phyloP scores from a whole-genome alignment of 768 basidiomycete genomes.

The Lactifluus subvellereus region DNA sequence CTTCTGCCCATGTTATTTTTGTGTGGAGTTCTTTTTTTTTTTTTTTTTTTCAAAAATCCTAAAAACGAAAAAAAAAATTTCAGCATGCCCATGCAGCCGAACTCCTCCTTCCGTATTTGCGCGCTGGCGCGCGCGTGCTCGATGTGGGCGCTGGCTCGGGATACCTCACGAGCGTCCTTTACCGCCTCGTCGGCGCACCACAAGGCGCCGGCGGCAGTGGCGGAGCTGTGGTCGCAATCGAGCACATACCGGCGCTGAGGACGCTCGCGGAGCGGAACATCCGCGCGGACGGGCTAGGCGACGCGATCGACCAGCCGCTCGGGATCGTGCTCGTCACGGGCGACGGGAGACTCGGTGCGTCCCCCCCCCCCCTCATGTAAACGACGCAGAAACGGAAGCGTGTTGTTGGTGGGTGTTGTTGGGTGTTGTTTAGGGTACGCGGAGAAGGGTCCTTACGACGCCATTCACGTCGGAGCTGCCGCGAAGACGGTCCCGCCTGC shows the following conservation, averaged over 20 bases:
- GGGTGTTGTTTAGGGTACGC: conserved; percentile 19
- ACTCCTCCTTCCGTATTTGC: conserved; percentile 65
- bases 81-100: conserved; percentile 85
- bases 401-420: too few relatives aligned
- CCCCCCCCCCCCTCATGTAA: too few relatives aligned
- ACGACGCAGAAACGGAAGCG: too few relatives aligned
- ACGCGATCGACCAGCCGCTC: conserved; percentile 47
- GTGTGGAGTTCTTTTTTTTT: too few relatives aligned
- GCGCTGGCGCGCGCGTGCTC: conserved; percentile 67
- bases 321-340: conserved; percentile 61
- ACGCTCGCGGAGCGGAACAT: conserved; percentile 68
- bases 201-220: conserved; percentile 27
- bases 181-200: conserved; percentile 52
- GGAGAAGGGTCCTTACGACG: conserved; percentile 37
- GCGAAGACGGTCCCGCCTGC: conserved; percentile 64
- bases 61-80: too few relatives aligned
- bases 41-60: too few relatives aligned
- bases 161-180: conserved; percentile 77
- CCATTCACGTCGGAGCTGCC: conserved; percentile 93
- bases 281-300: conserved; percentile 53
- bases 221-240: conserved; percentile 78
- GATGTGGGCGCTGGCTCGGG: conserved; percentile 90
- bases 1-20: too few relatives aligned
- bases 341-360: conserved; percentile 72
- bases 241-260: conserved; percentile 79